These are phyloP conservation scores for Ramaria sp. DNA, from an alignment of 768 basidiomycete genomes.

Conservation along the genomic window DNA sequence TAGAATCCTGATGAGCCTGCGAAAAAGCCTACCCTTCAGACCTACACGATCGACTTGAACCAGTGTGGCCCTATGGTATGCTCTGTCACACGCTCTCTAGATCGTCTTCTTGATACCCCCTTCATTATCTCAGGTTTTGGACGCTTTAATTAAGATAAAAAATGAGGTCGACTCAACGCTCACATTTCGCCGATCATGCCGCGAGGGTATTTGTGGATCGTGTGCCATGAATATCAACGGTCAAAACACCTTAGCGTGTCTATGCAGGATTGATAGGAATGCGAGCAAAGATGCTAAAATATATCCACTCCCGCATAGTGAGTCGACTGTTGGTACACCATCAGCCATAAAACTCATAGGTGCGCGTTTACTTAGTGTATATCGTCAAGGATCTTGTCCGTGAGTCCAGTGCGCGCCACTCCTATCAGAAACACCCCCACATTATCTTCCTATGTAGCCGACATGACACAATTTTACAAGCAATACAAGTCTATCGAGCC, in stretches of 20 bases:
- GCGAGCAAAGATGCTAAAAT: slow-evolving; percentile 70
- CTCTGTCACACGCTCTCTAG: too few species aligned
- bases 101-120: too few species aligned
- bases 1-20: slow-evolving; percentile 93
- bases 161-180: slow-evolving; percentile 96
- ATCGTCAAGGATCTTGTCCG: slow-evolving; percentile 97
- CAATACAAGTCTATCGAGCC: slow-evolving; percentile 99
- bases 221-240: slow-evolving; percentile 99
- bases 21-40: slow-evolving; percentile 83
- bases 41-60: slow-evolving; percentile 86
- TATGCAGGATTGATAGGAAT: slow-evolving; percentile 87
- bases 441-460: slow-evolving; percentile 23
- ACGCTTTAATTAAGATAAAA: slow-evolving; percentile 98
- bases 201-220: slow-evolving; percentile 95
- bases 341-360: not conserved
- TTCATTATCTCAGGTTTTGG: slow-evolving; percentile 63
- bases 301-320: slow-evolving; percentile 96
- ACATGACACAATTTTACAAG: slow-evolving; percentile 90
- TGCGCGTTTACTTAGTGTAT: slow-evolving; percentile 56
- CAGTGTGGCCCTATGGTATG: slow-evolving; percentile 90
- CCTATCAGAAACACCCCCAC: not conserved
- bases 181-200: slow-evolving; percentile 88
- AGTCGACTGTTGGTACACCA: slow-evolving; percentile 21
- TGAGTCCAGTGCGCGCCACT: slow-evolving; percentile 13
- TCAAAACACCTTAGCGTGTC: slow-evolving; percentile 93